These are phyloP conservation scores for Claviceps sp. DNA, from an alignment of 2,329 filamentous ascomycete species.

Conservation along the genomic window DNA sequence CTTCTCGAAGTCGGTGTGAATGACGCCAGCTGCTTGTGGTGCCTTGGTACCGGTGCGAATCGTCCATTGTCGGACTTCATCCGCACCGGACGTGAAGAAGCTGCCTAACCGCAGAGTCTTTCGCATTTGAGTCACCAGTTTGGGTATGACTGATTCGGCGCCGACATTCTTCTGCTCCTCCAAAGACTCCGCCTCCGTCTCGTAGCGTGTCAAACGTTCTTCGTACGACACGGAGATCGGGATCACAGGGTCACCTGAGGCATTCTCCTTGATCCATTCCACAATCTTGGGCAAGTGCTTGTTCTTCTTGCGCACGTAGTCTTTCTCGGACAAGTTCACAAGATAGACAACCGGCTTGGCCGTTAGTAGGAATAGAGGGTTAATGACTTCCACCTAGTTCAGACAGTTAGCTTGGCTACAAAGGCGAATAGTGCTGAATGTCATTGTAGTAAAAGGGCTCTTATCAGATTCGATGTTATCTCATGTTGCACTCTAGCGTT, in stretches of 20 bases:
- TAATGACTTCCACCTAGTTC: conserved; percentile 83
- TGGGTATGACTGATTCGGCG: conserved; percentile 79
- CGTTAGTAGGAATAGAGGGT: conserved; percentile 85
- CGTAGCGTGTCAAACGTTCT: conserved; percentile 74
- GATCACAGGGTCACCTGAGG: conserved; percentile 76
- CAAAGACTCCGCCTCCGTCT: conserved; percentile 59
- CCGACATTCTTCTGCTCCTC: conserved; percentile 85
- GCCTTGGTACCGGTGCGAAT: conserved; percentile 93
- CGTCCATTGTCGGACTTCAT: conserved; percentile 98
- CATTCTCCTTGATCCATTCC: conserved; percentile 90
- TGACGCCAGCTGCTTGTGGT: conserved; percentile 94
- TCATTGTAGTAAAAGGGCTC: conserved; percentile 6
- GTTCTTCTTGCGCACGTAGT: conserved; percentile 98
- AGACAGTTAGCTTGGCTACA: conserved; percentile 11
- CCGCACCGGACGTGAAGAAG: conserved; percentile 93
- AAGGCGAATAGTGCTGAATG: conserved; percentile 3
- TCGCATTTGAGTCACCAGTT: conserved; percentile 87
- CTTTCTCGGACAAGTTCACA: conserved; percentile 92
- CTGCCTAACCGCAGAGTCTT: conserved; percentile 79
- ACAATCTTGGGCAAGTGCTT: conserved; percentile 91
- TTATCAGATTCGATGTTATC: conserved; percentile 67
- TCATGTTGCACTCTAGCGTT: conserved; percentile 73
- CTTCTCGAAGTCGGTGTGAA: conserved; percentile 98
- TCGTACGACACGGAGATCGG: conserved; percentile 89
- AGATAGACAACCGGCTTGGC: conserved; percentile 96